A percentile compares a stretch with the other conserved stretches of the same genome.
phyloP scores from a whole-genome alignment of 768 basidiomycete genomes.

The Coprinopsis strossmayeri region DNA sequence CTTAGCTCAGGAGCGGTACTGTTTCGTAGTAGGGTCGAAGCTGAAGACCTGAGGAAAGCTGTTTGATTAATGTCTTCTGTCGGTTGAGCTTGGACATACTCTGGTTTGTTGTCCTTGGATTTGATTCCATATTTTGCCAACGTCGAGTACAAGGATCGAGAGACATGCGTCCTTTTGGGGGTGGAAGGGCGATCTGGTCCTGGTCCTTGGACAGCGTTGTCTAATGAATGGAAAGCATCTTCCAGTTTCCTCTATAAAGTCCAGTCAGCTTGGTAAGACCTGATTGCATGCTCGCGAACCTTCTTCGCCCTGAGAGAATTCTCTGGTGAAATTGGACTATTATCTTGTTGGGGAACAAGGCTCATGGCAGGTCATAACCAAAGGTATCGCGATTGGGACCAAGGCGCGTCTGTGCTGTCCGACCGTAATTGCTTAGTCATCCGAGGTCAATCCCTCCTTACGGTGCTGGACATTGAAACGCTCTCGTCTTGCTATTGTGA shows the following conservation, averaged over 20 bases:
- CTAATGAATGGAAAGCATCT: conserved; percentile 69
- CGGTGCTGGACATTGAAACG: too few relatives aligned
- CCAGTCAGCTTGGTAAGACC: too few relatives aligned
- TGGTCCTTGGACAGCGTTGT: conserved; percentile 48
- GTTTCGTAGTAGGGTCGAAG: conserved; percentile 6
- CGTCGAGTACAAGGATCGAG: conserved; percentile 67
- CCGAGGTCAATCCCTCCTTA: too few relatives aligned
- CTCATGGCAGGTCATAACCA: background rate
- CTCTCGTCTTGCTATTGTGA: too few relatives aligned
- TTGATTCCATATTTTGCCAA: conserved; percentile 73
- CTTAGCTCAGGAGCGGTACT: conserved; percentile 12
- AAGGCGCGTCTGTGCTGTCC: too few relatives aligned
- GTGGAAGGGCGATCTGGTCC: conserved; percentile 31
- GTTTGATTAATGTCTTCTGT: too few relatives aligned
- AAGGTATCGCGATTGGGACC: too few relatives aligned
- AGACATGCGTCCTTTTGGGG: conserved; percentile 45
- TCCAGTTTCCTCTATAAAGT: conserved; percentile 67
- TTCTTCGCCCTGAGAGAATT: conserved; percentile 3
- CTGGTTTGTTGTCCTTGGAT: conserved; percentile 29
- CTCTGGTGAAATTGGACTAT: background rate
- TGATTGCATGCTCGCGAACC: background rate
- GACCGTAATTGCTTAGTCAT: too few relatives aligned
- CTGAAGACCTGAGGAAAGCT: background rate
- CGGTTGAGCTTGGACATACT: conserved; percentile 8
- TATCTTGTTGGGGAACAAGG: background rate